These are phyloP conservation scores for Conidiobolus coronatus DNA, from an alignment of 371 early-diverging fungal species.

Conservation along the genomic window DNA sequence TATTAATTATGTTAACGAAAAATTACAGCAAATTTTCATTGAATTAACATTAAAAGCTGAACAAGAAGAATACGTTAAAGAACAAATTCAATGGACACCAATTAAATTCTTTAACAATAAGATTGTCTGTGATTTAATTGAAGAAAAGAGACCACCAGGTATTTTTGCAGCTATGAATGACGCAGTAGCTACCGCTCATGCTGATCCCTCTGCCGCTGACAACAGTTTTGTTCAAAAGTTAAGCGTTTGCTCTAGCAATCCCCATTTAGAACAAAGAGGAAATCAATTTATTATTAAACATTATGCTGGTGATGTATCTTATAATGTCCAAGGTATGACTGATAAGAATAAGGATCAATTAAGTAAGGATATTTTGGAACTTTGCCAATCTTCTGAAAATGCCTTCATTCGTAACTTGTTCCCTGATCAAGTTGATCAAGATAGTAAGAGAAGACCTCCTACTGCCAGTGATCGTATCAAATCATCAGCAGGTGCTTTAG, in stretches of 20 bases:
- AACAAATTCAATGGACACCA: constrained; percentile 97
- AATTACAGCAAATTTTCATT: constrained; percentile 99
- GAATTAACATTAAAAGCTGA: constrained; percentile 93
- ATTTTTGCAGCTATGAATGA: constrained; percentile 88
- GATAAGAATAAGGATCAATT: constrained; percentile 97
- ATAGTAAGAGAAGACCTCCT: constrained; percentile 71
- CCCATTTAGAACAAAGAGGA: constrained; percentile 60
- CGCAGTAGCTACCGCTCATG: constrained; percentile 77
- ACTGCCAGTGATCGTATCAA: constrained; percentile 69
- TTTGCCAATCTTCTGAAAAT: constrained; percentile 47
- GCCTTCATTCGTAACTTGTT: constrained; percentile 41
- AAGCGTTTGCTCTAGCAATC: constrained; percentile 34
- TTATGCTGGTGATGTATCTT: constrained; percentile 90
- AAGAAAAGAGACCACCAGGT: constrained; percentile 82
- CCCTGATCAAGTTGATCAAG: constrained; percentile 70
- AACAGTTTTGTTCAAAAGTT: constrained; percentile 61
- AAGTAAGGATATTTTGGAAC: constrained; percentile 62
- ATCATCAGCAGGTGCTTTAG: constrained; percentile 30
- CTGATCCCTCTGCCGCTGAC: constrained; percentile 73
- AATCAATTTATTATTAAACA: constrained; percentile 71
- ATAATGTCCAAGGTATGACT: constrained; percentile 88
- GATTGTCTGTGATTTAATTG: constrained; percentile 91
- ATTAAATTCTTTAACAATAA: constrained; percentile 99
- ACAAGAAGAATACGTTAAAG: constrained; percentile 93
- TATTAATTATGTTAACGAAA: constrained; percentile 99